Evolutionary conservation across 2,329 filamentous ascomycete genomes (phyloP), one percentile per base, ranked within the genome.

Genomic region (Ophiostoma sp.): DNA sequence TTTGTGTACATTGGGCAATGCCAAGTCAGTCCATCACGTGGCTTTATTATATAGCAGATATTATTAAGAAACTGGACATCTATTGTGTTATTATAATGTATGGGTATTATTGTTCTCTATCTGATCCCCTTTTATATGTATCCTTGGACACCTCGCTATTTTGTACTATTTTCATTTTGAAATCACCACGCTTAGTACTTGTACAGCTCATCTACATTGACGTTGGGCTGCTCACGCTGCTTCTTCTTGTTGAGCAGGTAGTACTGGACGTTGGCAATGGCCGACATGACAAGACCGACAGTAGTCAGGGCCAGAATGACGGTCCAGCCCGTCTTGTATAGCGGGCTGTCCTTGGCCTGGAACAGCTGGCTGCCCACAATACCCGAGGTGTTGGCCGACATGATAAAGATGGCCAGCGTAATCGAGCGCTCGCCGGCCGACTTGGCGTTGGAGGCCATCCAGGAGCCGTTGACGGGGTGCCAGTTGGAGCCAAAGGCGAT

Each of bases 331-430:
- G 39, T 69, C n/a, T 42, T 33, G 61, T 74, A 74, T 0, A 71
- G 39, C 8, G 72, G 72, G 25, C 42, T 31, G 42, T 74, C 72
- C 28, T 63, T 25, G 12, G 72, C 59, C 42, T 74, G 69, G 50
- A 74, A 69, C 1, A 74, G 22, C 31, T 74, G 72, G 61, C 72
- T 74, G 28, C 72, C 72, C 1, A 74, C 42, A 8, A 74, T 74
- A 4, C 72, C 69, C 1, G 55, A 64, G 1, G 57, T 50, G 39
- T 74, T 74, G 63, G 72, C 72, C 28, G 69, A 70, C 72, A 74
- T 74, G 39, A 74, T 63, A 6, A 74, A 71, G 50, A 74, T 63
- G n/a, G 72, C 72, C 2, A 74, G 69, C 0, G 72, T 74, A 15
- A 74, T 64, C 3, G 72, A 74, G 1, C 72, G 61, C 48, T 74